Evolutionary conservation across 1,284 basidiomycete genomes (phyloP).

Genomic region (Fomitopsis pinicola): DNA sequence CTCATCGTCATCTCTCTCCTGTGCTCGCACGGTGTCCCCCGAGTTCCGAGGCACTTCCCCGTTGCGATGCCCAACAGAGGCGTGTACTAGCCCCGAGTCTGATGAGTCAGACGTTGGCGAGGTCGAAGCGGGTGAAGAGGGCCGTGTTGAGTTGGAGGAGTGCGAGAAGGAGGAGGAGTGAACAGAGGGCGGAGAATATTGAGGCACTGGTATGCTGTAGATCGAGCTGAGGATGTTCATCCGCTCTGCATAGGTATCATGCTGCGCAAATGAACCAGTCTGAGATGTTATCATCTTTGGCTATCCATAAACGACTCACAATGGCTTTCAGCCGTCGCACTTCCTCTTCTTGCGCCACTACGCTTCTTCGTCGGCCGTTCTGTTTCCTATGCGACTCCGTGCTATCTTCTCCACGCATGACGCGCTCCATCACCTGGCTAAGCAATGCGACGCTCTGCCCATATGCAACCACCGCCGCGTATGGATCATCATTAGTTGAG

Average conservation of each 20-base stretch:
- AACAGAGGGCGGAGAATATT: slow-evolving; percentile 53
- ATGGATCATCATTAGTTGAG: slow-evolving; percentile 76
- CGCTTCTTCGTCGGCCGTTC: slow-evolving; percentile 64
- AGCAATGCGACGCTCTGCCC: slow-evolving; percentile 77
- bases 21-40: slow-evolving; percentile 23
- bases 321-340: slow-evolving; percentile 76
- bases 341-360: slow-evolving; percentile 83
- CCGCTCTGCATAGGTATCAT: slow-evolving; percentile 83
- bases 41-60: slow-evolving; percentile 30
- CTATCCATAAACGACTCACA: slow-evolving; percentile 42
- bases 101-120: slow-evolving; percentile 52
- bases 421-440: slow-evolving; percentile 84
- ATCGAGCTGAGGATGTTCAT: slow-evolving; percentile 86
- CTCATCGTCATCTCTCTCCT: slow-evolving; percentile 22
- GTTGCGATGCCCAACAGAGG: slow-evolving; percentile 24
- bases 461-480: slow-evolving; percentile 77
- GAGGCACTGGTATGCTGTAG: slow-evolving; percentile 74
- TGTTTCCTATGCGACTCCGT: slow-evolving; percentile 52
- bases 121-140: slow-evolving; percentile 45
- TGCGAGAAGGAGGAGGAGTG: slow-evolving; percentile 41
- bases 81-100: slow-evolving; percentile 36
- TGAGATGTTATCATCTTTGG: slow-evolving; percentile 5
- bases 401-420: slow-evolving; percentile 76
- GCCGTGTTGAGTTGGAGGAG: slow-evolving; percentile 50
- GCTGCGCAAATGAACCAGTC: slow-evolving; percentile 38